These are phyloP conservation scores for Alternaria ventricosa DNA, from an alignment of 2,329 filamentous ascomycete species.

Conservation along the genomic window DNA sequence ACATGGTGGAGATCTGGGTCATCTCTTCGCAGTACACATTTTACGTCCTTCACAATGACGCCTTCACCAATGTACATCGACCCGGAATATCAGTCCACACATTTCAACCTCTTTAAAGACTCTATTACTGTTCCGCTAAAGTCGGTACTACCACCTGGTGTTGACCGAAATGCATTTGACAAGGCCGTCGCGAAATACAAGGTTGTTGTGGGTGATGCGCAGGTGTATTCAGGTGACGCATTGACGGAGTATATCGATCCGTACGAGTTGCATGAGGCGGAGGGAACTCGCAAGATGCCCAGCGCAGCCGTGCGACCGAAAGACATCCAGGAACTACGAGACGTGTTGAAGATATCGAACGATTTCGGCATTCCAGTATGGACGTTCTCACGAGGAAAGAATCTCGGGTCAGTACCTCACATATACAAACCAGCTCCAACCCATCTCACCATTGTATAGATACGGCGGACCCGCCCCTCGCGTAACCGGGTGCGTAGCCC, in stretches of 20 bases:
- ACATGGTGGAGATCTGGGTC: background rate
- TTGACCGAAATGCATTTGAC: slow-evolving; percentile 48
- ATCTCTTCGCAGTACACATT: background rate
- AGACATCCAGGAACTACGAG: slow-evolving; percentile 28
- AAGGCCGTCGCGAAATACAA: slow-evolving; percentile 47
- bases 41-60: slow-evolving; percentile 11
- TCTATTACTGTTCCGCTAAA: slow-evolving; percentile 48
- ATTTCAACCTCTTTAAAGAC: slow-evolving; percentile 52
- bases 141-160: slow-evolving; percentile 50
- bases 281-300: slow-evolving; percentile 50
- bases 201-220: slow-evolving; percentile 46
- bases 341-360: slow-evolving; percentile 30
- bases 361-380: slow-evolving; percentile 40
- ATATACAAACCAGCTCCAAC: background rate
- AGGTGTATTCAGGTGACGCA: slow-evolving; percentile 49
- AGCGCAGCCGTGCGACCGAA: slow-evolving; percentile 53
- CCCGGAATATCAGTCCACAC: slow-evolving; percentile 52
- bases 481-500: slow-evolving; percentile 46
- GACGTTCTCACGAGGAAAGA: slow-evolving; percentile 43
- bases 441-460: slow-evolving; percentile 8
- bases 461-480: slow-evolving; percentile 41
- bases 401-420: slow-evolving; percentile 40
- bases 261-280: slow-evolving; percentile 54
- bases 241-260: slow-evolving; percentile 57
- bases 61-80: slow-evolving; percentile 44